Conservation (phyloP, 2,329 filamentous ascomycete genomes). For the Phoma sp. region DNA sequence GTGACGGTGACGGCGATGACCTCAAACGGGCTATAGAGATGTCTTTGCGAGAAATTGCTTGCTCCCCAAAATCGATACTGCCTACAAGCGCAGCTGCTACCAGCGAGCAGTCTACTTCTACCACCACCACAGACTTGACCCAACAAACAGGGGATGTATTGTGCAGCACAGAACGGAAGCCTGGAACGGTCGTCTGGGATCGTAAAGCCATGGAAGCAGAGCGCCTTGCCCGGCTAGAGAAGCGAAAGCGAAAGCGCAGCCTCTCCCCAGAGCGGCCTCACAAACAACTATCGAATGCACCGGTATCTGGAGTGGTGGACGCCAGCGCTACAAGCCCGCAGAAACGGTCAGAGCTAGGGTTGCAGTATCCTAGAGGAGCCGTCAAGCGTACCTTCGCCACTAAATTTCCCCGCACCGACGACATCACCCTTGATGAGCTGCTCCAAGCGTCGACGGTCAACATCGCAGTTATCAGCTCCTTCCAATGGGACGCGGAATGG, state of each 20-base stretch:
- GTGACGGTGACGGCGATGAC: slow-evolving; percentile 26
- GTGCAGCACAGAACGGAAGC: background rate
- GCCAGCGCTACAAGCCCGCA: background rate
- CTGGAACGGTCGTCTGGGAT: slow-evolving; percentile 65
- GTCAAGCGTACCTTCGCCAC: slow-evolving; percentile 83
- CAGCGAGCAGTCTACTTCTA: background rate
- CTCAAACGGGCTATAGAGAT: slow-evolving; percentile 38
- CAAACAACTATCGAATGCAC: slow-evolving; percentile 23
- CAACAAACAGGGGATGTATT: background rate
- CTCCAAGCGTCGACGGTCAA: slow-evolving; percentile 74
- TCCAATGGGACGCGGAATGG: slow-evolving; percentile 85
- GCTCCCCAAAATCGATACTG: background rate
- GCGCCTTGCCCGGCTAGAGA: slow-evolving; percentile 70
- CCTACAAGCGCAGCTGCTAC: background rate
- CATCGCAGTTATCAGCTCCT: slow-evolving; percentile 84
- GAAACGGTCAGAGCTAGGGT: background rate
- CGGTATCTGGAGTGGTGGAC: background rate
- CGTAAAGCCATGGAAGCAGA: slow-evolving; percentile 86
- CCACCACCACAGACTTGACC: slow-evolving; percentile 1
- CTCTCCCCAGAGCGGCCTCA: slow-evolving; percentile 48
- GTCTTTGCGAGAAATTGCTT: slow-evolving; percentile 26
- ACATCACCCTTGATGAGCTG: slow-evolving; percentile 89
- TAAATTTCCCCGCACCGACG: slow-evolving; percentile 68
- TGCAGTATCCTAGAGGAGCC: slow-evolving; percentile 64
- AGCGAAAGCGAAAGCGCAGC: slow-evolving; percentile 69